Base-by-base conservation (phyloP, 2,329 filamentous ascomycete species). In the Fusarium lateritium region DNA sequence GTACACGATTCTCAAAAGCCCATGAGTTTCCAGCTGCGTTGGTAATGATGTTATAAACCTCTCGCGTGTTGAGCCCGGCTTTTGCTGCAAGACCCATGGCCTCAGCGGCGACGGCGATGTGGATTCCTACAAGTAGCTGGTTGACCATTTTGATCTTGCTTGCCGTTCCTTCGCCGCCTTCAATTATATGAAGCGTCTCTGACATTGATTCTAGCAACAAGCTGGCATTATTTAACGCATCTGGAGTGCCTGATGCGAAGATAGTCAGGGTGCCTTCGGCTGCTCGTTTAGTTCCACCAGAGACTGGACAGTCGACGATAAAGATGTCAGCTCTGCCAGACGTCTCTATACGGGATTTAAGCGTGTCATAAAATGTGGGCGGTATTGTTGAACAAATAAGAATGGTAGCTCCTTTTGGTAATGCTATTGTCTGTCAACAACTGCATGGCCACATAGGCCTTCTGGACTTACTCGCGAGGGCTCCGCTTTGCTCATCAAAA, bases 1-100 rank as follows among this genome's bases (percentile, higher is more conserved):
- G 82, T 15, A 82, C 84, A n/a, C 86, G 78, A 70, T 87, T 85
- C 70, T 85, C 83, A 78, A 88, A 88, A 79, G 88, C 87, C 81
- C 84, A 88, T 69, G 83, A 84, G 34, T 61, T 73, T 8, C 76
- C 76, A 3, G 76, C 75, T 3, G 76, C 73, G 33, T 71, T 74
- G 21, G 51, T 66, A 33, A 78, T 76, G 47, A 75, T 73, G 13
- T 76, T 56, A 57, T 76, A 79, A 1, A 76, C 72, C 58, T 75
- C 31, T 21, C 33, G n/a, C 5, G 28, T 50, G 3, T 36, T 36
- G 19, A 50, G 46, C 6, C 46, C 73, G 10, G 84, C 69, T 26
- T 79, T 78, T 14, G 83, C 82, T 3, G 85, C 85, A 24, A 88
- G 80, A 9, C 28, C 28, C 28, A 50, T 36, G 13, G 46, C 46